phyloP scores from a whole-genome alignment of 495 filamentous ascomycete species.

The Podospora tetraspora region DNA sequence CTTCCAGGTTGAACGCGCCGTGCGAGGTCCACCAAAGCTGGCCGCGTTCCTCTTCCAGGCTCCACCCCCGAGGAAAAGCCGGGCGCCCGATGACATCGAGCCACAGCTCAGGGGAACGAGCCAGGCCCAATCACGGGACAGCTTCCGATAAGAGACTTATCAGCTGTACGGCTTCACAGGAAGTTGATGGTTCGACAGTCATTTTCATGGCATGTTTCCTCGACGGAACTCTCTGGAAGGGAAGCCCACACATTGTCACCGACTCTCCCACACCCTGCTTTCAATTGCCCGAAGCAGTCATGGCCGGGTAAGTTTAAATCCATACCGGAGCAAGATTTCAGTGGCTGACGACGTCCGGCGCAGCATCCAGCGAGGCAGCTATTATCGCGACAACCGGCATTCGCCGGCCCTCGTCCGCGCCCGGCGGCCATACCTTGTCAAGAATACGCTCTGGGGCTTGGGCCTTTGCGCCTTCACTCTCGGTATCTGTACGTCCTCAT shows the following conservation, averaged over 20 bases:
- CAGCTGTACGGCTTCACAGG: neutral
- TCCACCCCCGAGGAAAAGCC: neutral
- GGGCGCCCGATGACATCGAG: neutral
- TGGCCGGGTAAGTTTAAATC: constrained; percentile 20
- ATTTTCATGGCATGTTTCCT: neutral
- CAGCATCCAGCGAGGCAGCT: constrained; percentile 70
- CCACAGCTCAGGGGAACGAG: neutral
- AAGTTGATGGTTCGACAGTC: neutral
- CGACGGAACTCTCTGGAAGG: neutral
- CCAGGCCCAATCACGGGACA: neutral
- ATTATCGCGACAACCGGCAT: constrained; percentile 79
- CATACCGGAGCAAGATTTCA: neutral
- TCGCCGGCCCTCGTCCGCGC: constrained; percentile 82
- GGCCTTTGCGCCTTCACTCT: constrained; percentile 63
- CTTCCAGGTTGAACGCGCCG: neutral
- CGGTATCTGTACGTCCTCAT: constrained; percentile 63
- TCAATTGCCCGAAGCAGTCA: constrained; percentile 7
- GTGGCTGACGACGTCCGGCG: neutral
- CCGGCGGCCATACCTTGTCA: constrained; percentile 83
- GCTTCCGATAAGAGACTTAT: neutral
- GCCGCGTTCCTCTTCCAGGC: neutral
- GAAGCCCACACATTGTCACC: neutral
- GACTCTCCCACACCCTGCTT: neutral
- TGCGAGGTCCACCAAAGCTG: neutral
- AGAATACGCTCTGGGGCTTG: constrained; percentile 73